A percentile compares a stretch with the other conserved stretches of the same genome.
Conservation (phyloP, 2,329 filamentous ascomycete genomes). For the Colletotrichum sp. region DNA sequence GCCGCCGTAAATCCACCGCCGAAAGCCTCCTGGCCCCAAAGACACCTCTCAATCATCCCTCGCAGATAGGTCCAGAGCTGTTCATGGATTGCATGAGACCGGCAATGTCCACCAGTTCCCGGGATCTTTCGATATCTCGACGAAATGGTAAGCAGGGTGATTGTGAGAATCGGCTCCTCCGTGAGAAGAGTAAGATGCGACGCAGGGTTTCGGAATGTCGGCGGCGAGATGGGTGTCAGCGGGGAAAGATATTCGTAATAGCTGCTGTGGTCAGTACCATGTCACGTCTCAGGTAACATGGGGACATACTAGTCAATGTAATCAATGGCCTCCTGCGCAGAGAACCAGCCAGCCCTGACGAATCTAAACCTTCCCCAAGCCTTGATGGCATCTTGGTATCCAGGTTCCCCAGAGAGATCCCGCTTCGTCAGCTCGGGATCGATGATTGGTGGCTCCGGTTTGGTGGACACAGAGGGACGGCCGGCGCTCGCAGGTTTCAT, state of each 20-base stretch:
- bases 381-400: constrained; percentile 74
- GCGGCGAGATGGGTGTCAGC: constrained; percentile 90
- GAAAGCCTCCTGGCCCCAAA: constrained; percentile 97
- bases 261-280: constrained; percentile 42
- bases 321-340: constrained; percentile 87
- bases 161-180: constrained; percentile 90
- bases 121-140: constrained; percentile 84
- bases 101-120: constrained; percentile 80
- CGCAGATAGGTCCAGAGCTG: constrained; percentile 94
- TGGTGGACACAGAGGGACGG: constrained; percentile 7
- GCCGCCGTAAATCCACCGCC: constrained; percentile 73
- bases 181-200: constrained; percentile 81
- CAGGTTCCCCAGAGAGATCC: constrained; percentile 51
- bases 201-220: constrained; percentile 83
- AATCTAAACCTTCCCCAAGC: constrained; percentile 95
- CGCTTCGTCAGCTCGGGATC: constrained; percentile 52
- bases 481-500: constrained; percentile 4
- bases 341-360: constrained; percentile 97
- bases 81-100: constrained; percentile 91
- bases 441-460: constrained; percentile 43
- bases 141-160: constrained; percentile 89
- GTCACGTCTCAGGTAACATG: neutral
- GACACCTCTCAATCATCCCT: constrained; percentile 92
- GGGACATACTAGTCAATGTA: constrained; percentile 85
- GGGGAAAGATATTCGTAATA: constrained; percentile 93